A percentile compares a stretch with the other conserved stretches of the same genome.
phyloP scores from a whole-genome alignment of 805 yeast genomes.

The Lipomyces starkeyi region DNA sequence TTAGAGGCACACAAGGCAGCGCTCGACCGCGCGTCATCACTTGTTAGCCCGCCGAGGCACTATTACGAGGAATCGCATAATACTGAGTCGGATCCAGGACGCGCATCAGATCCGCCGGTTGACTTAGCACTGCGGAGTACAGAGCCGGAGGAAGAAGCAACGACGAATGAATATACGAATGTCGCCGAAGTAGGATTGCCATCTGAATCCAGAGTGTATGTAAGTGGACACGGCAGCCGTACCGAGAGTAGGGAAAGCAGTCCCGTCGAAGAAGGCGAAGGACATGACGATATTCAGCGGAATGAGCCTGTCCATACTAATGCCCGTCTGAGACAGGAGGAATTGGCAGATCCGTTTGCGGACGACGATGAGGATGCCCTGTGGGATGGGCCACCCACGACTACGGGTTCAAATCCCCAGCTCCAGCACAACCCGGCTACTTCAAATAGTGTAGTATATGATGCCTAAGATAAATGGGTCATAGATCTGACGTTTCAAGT shows the following conservation, averaged over 20 bases:
- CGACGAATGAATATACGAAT: neutral
- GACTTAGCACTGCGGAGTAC: neutral
- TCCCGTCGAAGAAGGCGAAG: neutral
- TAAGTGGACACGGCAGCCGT: neutral
- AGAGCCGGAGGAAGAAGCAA: neutral
- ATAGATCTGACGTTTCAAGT: neutral
- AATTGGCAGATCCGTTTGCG: constrained; percentile 16
- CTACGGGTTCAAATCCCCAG: neutral
- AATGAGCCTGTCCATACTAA: neutral
- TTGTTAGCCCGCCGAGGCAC: constrained; percentile 34
- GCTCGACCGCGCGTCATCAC: constrained; percentile 26
- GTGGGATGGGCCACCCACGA: constrained; percentile 7
- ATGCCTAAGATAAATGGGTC: neutral
- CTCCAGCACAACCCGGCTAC: neutral
- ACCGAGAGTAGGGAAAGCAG: neutral
- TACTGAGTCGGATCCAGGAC: neutral
- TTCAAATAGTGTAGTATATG: neutral
- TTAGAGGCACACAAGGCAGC: constrained; percentile 27
- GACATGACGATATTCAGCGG: neutral
- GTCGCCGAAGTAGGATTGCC: neutral
- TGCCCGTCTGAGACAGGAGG: constrained; percentile 7
- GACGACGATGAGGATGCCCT: constrained; percentile 21
- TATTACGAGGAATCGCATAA: constrained; percentile 15
- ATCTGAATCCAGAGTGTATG: neutral
- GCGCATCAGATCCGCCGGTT: neutral